Evolutionary conservation across 2,329 filamentous ascomycete species (phyloP).

Genomic region (Onygena corvina): DNA sequence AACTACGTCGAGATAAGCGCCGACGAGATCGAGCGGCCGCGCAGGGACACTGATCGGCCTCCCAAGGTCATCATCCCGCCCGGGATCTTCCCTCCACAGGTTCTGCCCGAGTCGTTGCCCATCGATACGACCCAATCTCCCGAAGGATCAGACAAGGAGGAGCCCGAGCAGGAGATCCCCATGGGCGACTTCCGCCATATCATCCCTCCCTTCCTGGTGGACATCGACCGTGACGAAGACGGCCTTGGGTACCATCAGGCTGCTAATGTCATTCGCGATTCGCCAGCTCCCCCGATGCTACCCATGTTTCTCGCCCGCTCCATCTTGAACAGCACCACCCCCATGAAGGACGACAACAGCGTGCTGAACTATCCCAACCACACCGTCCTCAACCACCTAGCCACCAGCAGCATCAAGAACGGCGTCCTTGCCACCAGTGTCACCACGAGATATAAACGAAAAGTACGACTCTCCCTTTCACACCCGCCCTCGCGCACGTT

Average conservation of each 20-base stretch:
- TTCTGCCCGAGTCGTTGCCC: conserved; percentile 27
- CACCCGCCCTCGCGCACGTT: conserved; percentile 6
- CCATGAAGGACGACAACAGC: conserved; percentile 96
- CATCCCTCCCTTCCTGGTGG: conserved; percentile 73
- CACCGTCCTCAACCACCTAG: conserved; percentile 88
- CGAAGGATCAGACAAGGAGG: conserved; percentile 33
- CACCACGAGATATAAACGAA: conserved; percentile 93
- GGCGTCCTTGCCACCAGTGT: conserved; percentile 89
- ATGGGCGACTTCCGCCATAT: conserved; percentile 53
- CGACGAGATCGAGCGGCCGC: conserved; percentile 46
- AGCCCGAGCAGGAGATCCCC: conserved; percentile 46
- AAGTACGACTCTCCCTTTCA: conserved; percentile 34
- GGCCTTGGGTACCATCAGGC: conserved; percentile 66
- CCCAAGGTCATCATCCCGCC: conserved; percentile 26
- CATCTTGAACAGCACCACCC: conserved; percentile 78
- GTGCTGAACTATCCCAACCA: conserved; percentile 96
- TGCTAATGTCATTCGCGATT: conserved; percentile 59
- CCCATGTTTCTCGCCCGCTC: conserved; percentile 89
- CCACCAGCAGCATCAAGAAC: conserved; percentile 96
- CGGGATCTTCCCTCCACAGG: conserved; percentile 35
- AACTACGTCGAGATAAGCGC: conserved; percentile 88
- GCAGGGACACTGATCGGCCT: conserved; percentile 27
- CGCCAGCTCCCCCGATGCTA: conserved; percentile 71
- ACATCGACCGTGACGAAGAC: conserved; percentile 72
- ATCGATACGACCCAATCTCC: conserved; percentile 24